A percentile compares a stretch with the other conserved stretches of the same genome.
Conservation (phyloP, 202 grass and related monocot species). For the Setaria italica region DNA sequence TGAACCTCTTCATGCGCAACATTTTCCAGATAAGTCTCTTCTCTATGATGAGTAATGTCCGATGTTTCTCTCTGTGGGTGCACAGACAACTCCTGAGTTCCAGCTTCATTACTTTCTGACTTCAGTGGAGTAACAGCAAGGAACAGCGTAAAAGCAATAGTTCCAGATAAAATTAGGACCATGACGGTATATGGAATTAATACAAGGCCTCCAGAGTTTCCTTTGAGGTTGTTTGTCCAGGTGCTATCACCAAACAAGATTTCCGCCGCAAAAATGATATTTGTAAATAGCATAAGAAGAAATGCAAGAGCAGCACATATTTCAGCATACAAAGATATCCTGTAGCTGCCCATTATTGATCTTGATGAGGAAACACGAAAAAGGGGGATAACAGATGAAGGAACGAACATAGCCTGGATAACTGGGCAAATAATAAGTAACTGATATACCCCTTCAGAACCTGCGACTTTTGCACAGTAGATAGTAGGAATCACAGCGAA, state of each 20-base stretch:
- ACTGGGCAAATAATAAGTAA: conserved; percentile 70
- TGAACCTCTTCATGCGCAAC: conserved; percentile 47
- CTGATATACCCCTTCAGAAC: conserved; percentile 81
- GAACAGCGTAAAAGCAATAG: conserved; percentile 68
- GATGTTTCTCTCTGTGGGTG: background rate
- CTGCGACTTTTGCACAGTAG: conserved; percentile 64
- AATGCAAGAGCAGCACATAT: conserved; percentile 69
- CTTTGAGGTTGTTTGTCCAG: conserved; percentile 75
- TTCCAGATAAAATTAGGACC: conserved; percentile 58
- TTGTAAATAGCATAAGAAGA: conserved; percentile 69
- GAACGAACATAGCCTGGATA: conserved; percentile 81
- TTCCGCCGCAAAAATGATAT: conserved; percentile 76
- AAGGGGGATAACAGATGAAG: conserved; percentile 72
- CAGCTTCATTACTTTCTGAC: conserved; percentile 63
- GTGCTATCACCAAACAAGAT: conserved; percentile 82
- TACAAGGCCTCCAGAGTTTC: conserved; percentile 56
- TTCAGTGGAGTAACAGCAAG: conserved; percentile 77
- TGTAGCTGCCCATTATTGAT: conserved; percentile 69
- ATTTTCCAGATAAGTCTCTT: conserved; percentile 43
- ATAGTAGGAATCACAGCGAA: conserved; percentile 61
- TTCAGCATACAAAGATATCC: conserved; percentile 60
- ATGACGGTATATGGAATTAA: conserved; percentile 55
- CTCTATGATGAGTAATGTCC: conserved; percentile 15
- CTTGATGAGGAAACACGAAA: conserved; percentile 84
- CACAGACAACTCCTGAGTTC: conserved; percentile 37